Evolutionary conservation across 305 asterid genomes (phyloP).

Genomic region (Fraxinus xanthoxyloides): DNA sequence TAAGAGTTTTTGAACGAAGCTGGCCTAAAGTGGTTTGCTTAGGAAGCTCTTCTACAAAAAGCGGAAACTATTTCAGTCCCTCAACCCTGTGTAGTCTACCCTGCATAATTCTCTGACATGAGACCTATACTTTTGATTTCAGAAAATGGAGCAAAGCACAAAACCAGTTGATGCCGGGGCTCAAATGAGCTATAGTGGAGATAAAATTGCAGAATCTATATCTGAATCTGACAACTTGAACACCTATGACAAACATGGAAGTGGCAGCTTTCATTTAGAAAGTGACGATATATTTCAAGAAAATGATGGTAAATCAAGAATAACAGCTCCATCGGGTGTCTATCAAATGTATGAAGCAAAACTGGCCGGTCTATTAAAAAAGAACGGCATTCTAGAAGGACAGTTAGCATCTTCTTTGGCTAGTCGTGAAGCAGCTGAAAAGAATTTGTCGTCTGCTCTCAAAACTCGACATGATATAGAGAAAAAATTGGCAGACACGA

Average conservation of each 20-base stretch:
- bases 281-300: slow-evolving; percentile 57
- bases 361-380: slow-evolving; percentile 54
- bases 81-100: not conserved
- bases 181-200: slow-evolving; percentile 33
- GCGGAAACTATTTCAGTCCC: not conserved
- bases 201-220: slow-evolving; percentile 40
- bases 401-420: slow-evolving; percentile 68
- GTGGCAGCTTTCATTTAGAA: slow-evolving; percentile 48
- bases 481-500: slow-evolving; percentile 54
- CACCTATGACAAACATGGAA: slow-evolving; percentile 47
- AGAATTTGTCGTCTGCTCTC: slow-evolving; percentile 49
- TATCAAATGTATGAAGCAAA: slow-evolving; percentile 69
- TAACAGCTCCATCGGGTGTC: slow-evolving; percentile 42
- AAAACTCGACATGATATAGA: slow-evolving; percentile 76
- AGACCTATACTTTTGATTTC: slow-evolving; percentile 26
- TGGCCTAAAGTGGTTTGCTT: not conserved
- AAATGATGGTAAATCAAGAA: slow-evolving; percentile 54
- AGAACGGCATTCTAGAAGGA: slow-evolving; percentile 72
- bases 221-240: slow-evolving; percentile 46
- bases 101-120: not conserved
- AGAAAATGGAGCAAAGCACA: slow-evolving; percentile 55
- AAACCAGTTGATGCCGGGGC: slow-evolving; percentile 29
- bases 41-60: not conserved
- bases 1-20: not conserved
- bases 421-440: slow-evolving; percentile 74